Evolutionary conservation across 192 early-diverging fungal genomes (phyloP).

Genomic region (Coemansia sp.): DNA sequence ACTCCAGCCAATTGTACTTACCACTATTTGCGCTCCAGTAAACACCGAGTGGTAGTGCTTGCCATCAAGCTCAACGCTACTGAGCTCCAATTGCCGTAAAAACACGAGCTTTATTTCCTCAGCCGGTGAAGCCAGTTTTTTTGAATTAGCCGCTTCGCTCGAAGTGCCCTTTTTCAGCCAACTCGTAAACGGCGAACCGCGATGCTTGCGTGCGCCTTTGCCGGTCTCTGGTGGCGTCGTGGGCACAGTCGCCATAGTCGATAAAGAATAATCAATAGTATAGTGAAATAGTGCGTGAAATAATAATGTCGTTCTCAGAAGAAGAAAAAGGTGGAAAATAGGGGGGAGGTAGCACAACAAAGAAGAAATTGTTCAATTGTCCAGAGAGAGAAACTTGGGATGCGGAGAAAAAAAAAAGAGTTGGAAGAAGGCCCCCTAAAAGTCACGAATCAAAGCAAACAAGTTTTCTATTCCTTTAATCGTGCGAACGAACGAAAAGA

Average conservation of each 20-base stretch:
- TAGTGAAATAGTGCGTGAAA: background rate
- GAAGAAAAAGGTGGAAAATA: background rate
- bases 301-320: background rate
- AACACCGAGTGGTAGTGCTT: slow-evolving; percentile 53
- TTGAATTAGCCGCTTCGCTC: slow-evolving; percentile 19
- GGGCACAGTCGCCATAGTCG: slow-evolving; percentile 12
- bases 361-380: too few relatives aligned
- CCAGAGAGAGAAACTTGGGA: background rate
- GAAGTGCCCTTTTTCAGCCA: slow-evolving; percentile 39
- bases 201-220: slow-evolving; percentile 21
- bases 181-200: slow-evolving; percentile 36
- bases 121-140: slow-evolving; percentile 52
- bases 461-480: too few relatives aligned
- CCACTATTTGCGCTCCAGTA: slow-evolving; percentile 51
- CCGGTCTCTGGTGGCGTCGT: background rate
- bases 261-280: background rate
- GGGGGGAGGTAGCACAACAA: background rate
- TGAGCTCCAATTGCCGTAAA: slow-evolving; percentile 44
- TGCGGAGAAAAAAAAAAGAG: background rate
- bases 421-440: too few relatives aligned
- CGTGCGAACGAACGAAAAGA: background rate
- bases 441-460: background rate
- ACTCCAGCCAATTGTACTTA: slow-evolving; percentile 15
- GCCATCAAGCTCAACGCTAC: slow-evolving; percentile 44
- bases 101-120: slow-evolving; percentile 54